phyloP scores from a whole-genome alignment of 352 stramenopile species.

The Pythium aquatile region DNA sequence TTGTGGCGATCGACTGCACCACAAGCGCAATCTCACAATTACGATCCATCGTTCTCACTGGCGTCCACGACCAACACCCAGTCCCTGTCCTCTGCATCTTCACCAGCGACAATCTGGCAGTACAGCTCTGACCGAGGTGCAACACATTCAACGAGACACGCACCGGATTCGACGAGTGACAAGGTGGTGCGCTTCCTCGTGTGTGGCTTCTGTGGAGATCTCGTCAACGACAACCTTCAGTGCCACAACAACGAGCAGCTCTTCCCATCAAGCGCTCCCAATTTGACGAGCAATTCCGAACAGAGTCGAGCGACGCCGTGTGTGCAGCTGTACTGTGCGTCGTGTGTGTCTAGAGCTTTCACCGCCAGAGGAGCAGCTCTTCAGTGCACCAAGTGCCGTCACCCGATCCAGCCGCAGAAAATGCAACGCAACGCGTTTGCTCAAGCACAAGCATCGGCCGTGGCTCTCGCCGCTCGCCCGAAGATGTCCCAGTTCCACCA shows the following conservation, averaged over 20 bases:
- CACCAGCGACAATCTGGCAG: constrained; percentile 16
- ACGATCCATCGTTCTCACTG: constrained; percentile 10
- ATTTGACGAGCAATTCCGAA: not conserved
- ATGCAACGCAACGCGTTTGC: constrained; percentile 69
- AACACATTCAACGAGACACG: not conserved
- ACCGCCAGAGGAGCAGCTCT: constrained; percentile 19
- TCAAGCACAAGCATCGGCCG: constrained; percentile 51
- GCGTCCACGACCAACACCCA: not conserved
- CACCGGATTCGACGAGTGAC: constrained; percentile 37
- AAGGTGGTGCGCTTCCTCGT: constrained; percentile 54
- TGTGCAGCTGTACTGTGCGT: constrained; percentile 68
- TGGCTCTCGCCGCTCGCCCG: constrained; percentile 35
- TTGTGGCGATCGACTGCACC: not conserved
- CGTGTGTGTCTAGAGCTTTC: constrained; percentile 43
- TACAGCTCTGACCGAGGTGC: constrained; percentile 17
- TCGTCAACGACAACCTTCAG: constrained; percentile 74
- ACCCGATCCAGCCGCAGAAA: constrained; percentile 33
- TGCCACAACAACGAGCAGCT: constrained; percentile 31
- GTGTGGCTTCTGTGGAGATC: constrained; percentile 73
- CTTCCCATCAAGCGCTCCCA: not conserved
- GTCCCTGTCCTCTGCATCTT: not conserved
- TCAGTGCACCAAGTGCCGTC: constrained; percentile 57
- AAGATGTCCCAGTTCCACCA: not conserved
- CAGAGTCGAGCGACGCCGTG: constrained; percentile 24
- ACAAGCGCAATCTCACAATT: not conserved